Conservation (phyloP, 306 rosid species). For the Citrullus mucosospermus region DNA sequence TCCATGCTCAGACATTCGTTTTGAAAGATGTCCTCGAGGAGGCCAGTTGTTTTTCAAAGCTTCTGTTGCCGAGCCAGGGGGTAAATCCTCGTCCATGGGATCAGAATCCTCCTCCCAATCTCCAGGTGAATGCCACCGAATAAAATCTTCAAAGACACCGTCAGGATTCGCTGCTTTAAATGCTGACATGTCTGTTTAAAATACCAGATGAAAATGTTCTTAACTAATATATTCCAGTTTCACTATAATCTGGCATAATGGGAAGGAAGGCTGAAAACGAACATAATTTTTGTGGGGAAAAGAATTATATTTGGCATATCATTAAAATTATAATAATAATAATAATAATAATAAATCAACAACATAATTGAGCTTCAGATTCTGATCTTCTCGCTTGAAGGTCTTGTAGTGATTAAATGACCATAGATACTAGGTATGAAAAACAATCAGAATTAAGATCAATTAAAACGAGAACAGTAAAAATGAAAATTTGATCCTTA, state of each 20-base stretch:
- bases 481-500: neutral
- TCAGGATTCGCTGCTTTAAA: slow-evolving; percentile 96
- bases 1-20: slow-evolving; percentile 95
- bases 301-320: neutral
- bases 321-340: too few relatives aligned
- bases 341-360: neutral
- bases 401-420: neutral
- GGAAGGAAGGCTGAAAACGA: neutral
- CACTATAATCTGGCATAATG: neutral
- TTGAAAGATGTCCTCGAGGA: slow-evolving; percentile 72
- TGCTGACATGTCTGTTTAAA: slow-evolving; percentile 77
- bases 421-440: neutral
- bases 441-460: neutral
- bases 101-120: slow-evolving; percentile 66
- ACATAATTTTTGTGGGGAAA: neutral
- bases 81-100: slow-evolving; percentile 24
- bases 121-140: slow-evolving; percentile 98
- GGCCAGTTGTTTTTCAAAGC: slow-evolving; percentile 50
- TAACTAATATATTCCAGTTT: neutral
- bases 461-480: neutral
- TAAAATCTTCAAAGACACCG: slow-evolving; percentile 87
- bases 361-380: neutral
- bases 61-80: slow-evolving; percentile 16
- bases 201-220: slow-evolving; percentile 15
- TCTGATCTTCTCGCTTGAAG: neutral